Conservation (phyloP, 306 rosid genomes). For the Medicago lupulina region DNA sequence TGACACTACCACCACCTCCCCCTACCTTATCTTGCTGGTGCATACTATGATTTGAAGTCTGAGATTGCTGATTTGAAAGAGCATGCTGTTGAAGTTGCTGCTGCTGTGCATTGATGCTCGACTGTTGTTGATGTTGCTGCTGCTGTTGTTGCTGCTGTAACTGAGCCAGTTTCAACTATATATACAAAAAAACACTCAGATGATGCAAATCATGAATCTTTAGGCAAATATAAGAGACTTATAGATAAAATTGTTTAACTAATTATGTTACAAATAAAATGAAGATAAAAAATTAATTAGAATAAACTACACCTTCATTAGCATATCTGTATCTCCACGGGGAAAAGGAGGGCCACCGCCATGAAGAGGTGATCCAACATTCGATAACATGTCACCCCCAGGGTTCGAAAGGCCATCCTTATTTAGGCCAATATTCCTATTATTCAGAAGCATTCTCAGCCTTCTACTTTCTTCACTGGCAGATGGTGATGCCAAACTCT, state of each 20-base stretch:
- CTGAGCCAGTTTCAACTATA: slow-evolving; percentile 88
- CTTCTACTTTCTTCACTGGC: slow-evolving; percentile 80
- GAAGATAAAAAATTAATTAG: slow-evolving; percentile 26
- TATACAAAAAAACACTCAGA: slow-evolving; percentile 43
- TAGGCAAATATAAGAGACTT: slow-evolving; percentile 5
- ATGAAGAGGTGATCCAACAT: slow-evolving; percentile 90
- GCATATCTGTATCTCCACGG: slow-evolving; percentile 83
- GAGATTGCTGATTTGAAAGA: slow-evolving; percentile 89
- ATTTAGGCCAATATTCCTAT: slow-evolving; percentile 58
- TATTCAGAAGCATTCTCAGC: slow-evolving; percentile 83
- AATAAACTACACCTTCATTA: slow-evolving; percentile 71
- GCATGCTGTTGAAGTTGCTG: slow-evolving; percentile 85
- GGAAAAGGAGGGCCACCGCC: slow-evolving; percentile 73
- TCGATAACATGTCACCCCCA: slow-evolving; percentile 78
- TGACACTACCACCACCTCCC: slow-evolving; percentile 81
- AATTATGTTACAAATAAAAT: slow-evolving; percentile 32
- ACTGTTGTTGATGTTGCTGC: slow-evolving; percentile 76
- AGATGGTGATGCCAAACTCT: slow-evolving; percentile 84
- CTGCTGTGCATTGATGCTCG: slow-evolving; percentile 65
- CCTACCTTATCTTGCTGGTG: slow-evolving; percentile 95
- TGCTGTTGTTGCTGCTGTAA: slow-evolving; percentile 84
- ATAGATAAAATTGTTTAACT: slow-evolving; percentile 19
- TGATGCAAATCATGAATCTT: slow-evolving; percentile 29
- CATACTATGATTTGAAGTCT: slow-evolving; percentile 72
- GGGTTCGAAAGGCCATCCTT: slow-evolving; percentile 85